Evolutionary conservation across 2,329 filamentous ascomycete genomes (phyloP), one percentile per base, ranked within the genome.

Genomic region (Byssoonygena ceratinophila): DNA sequence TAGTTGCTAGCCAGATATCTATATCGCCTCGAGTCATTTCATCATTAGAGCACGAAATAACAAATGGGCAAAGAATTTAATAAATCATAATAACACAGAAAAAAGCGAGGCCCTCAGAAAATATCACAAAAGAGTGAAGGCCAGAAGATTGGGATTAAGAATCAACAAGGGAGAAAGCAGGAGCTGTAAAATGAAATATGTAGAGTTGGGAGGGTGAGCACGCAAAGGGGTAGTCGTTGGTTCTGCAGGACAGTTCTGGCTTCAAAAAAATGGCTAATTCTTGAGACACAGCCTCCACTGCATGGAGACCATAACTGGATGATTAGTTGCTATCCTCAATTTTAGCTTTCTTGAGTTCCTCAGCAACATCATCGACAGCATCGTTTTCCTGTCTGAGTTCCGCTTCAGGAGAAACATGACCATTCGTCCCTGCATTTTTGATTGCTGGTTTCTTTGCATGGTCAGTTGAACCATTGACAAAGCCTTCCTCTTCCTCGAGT

Each of bases 401-500:
- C 20, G 76, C 72, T 14, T 73, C 72, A n/a, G 78, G 76, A 39
- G 72, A 72, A 20, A 73, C 70, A 32, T 68, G 66, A 53, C 74
- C 77, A 59, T 80, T 80, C 57, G 76, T 71, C 49, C 71, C 71
- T 54, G 72, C 72, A 58, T 77, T 74, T 59, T 72, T 71, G 53
- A 71, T 62, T 1, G 76, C 71, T 66, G 79, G 78, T 66, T 80
- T 79, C 68, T 76, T 76, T 25, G 71, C 71, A n/a, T 67, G 68
- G 45, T 77, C 76, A 72, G 76, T 59, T 68, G 66, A 34, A 66
- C 71, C 52, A 32, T 57, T 59, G 68, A 71, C 57, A 69, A 71
- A 57, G 71, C 71, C 58, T 76, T 96, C 91, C 52, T 77, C 37
- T 40, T 40, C 74, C 61, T 83, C 80, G 40, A 97, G 80, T 60